Percentiles rank a stretch among this genome's conserved stretches.
Conservation (phyloP, 352 stramenopile species). For the Phytopythium helicoides region DNA sequence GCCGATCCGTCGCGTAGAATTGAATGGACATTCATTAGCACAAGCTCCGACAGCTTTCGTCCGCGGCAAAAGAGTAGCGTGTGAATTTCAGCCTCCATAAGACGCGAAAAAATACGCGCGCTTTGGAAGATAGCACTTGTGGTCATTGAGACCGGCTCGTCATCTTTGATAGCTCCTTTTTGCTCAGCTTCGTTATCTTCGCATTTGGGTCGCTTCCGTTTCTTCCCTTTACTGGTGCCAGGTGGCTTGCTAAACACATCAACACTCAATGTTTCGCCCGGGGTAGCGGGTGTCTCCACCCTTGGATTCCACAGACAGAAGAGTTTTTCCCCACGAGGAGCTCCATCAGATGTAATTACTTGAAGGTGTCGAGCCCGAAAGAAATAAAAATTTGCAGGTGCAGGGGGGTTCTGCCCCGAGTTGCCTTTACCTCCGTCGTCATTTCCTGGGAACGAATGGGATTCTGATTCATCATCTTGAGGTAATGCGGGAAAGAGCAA, state of each 20-base stretch:
- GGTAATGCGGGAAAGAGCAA: slow-evolving; percentile 82
- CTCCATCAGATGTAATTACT: slow-evolving; percentile 89
- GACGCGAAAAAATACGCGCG: slow-evolving; percentile 88
- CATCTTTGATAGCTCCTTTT: background rate
- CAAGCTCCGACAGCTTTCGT: slow-evolving; percentile 92
- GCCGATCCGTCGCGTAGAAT: slow-evolving; percentile 37
- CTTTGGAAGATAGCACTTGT: slow-evolving; percentile 89
- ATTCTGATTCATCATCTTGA: background rate
- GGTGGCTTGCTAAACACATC: background rate
- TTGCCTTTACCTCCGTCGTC: background rate
- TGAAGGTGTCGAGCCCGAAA: slow-evolving; percentile 49
- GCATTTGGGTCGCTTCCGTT: slow-evolving; percentile 19
- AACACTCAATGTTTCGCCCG: background rate
- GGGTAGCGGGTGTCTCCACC: slow-evolving; percentile 7
- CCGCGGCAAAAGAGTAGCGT: slow-evolving; percentile 96
- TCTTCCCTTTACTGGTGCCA: background rate
- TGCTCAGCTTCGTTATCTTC: background rate
- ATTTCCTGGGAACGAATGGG: background rate
- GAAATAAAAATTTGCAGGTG: slow-evolving; percentile 52
- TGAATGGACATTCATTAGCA: slow-evolving; percentile 85
- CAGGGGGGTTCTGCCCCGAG: background rate
- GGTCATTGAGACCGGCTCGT: slow-evolving; percentile 15
- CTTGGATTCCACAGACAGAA: slow-evolving; percentile 97
- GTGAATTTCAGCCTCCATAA: slow-evolving; percentile 88
- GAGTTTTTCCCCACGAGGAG: slow-evolving; percentile 88